Base-by-base conservation (phyloP, 768 basidiomycete species). In the Lactifluus piperatus region DNA sequence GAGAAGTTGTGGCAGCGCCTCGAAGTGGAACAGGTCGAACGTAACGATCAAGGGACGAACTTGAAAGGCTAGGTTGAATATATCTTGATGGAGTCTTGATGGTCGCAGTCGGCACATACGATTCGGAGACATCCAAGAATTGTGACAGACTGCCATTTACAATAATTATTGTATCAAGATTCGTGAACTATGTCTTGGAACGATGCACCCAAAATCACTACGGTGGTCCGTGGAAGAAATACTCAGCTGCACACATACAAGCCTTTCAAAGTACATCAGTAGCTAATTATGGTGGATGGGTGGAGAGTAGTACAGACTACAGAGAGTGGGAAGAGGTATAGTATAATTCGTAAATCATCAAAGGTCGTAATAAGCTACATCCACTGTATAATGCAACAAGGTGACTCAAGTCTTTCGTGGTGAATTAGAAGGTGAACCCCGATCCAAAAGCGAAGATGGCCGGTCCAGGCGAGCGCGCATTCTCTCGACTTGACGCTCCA, bases 401-500 rank as follows among this genome's bases (percentile, higher is more conserved):
- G 18, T 29, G 53, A 0, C 39, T 62, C 34, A 62, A 22, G 47
- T 22, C 53, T 73, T 74, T 36, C 74, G 66, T 22, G 74, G 74
- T 8, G 74, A 75, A 58, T 67, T 68, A 24, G 68, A 65, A 2
- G 74, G 71, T 5, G 73, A 73, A 26, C 68, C 68, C n/a, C 53
- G 62, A 36, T 64, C 61, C 11, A 69, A 47, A 27, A 75, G 56
- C n/a, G 70, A 65, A 27, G 78, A 73, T 5, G 85, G 82, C 64
- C 83, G 76, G 51, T 81, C 84, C 5, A 86, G 75, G 49, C 84
- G 80, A 68, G 76, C 78, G n/a, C 82, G 78, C 41, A 86, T 73
- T 39, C 85, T 75, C 68, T 87, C 86, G n/a, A 86, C 74, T 68
- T 86, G 85, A 16, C 81, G 77, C 60, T 86, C 83, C 34, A 85